Conservation (phyloP, 2,329 filamentous ascomycete species). For the Rutstroemia sp. region DNA sequence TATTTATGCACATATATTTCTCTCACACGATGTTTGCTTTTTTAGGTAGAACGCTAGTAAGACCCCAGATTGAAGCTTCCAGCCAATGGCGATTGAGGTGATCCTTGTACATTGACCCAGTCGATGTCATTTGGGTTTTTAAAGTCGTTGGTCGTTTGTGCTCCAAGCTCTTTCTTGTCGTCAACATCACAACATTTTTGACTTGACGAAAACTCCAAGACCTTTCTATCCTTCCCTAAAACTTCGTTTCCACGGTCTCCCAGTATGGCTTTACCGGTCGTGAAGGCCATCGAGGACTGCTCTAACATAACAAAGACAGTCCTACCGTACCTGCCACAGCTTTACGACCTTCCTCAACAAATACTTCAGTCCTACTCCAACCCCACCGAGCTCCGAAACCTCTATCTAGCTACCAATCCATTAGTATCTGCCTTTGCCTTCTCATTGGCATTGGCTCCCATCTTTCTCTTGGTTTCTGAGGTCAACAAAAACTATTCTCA, state of each 20-base stretch:
- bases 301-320: constrained; percentile 70
- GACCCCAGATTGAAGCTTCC: no score
- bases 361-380: constrained; percentile 53
- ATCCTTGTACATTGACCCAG: no score
- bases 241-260: no score
- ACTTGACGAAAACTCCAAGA: background rate
- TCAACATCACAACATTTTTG: background rate
- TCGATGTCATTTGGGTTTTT: no score
- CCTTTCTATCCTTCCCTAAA: background rate
- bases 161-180: no score
- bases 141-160: no score
- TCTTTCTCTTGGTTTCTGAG: constrained; percentile 73
- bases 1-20: no score
- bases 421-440: constrained; percentile 67
- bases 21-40: no score
- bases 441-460: constrained; percentile 59
- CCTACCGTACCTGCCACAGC: constrained; percentile 63
- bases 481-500: constrained; percentile 95
- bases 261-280: constrained; percentile 59
- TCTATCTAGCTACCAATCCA: constrained; percentile 84
- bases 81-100: no score
- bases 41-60: no score
- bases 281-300: constrained; percentile 66
- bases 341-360: constrained; percentile 61
- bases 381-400: constrained; percentile 52